A percentile compares a stretch with the other conserved stretches of the same genome.
These are phyloP conservation scores for Pulveroboletus sp. DNA, from an alignment of 768 basidiomycete genomes.

Conservation along the genomic window DNA sequence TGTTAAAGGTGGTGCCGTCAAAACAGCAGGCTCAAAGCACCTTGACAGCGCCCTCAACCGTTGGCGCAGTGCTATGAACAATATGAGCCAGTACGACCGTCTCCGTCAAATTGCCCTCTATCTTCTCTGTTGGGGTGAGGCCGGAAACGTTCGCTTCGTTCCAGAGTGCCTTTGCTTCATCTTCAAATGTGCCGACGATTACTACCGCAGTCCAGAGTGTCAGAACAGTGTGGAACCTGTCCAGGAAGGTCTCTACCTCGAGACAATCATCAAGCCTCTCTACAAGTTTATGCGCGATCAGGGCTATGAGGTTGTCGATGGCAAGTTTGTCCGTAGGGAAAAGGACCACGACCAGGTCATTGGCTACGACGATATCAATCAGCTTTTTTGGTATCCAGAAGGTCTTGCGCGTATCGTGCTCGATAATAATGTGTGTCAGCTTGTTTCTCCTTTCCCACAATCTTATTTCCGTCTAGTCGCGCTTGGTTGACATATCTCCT, in stretches of 20 bases:
- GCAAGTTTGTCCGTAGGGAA: constrained; percentile 92
- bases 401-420: constrained; percentile 92
- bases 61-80: constrained; percentile 99
- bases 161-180: constrained; percentile 98
- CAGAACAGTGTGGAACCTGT: constrained; percentile 93
- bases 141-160: constrained; percentile 93
- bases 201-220: constrained; percentile 97
- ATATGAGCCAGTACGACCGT: constrained; percentile 98
- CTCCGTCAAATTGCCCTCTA: constrained; percentile 95
- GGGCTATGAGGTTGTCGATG: constrained; percentile 93
- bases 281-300: constrained; percentile 97
- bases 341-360: constrained; percentile 94
- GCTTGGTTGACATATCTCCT: constrained; percentile 87
- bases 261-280: constrained; percentile 88
- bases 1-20: constrained; percentile 59
- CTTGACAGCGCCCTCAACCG: constrained; percentile 91
- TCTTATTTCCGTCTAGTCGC: constrained; percentile 52
- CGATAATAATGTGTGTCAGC: constrained; percentile 67
- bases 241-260: constrained; percentile 91
- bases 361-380: constrained; percentile 99
- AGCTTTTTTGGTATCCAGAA: constrained; percentile 99
- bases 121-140: constrained; percentile 98
- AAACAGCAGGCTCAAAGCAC: constrained; percentile 64
- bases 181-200: constrained; percentile 99
- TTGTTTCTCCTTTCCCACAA: not conserved